Percentiles rank a stretch among this genome's conserved stretches.
phyloP scores from a whole-genome alignment of 169 alveolate genomes.

The Plasmodium adleri region DNA sequence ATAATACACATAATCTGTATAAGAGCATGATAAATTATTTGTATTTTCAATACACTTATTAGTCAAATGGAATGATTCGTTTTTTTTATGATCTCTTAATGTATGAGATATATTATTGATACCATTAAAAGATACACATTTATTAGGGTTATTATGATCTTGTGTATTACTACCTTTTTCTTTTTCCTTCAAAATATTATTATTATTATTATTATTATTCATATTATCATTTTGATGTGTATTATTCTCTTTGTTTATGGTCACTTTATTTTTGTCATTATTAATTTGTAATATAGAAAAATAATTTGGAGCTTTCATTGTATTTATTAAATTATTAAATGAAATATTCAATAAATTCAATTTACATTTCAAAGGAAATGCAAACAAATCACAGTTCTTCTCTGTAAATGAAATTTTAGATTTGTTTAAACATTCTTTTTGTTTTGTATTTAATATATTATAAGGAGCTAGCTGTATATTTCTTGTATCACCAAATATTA shows the following conservation, averaged over 20 bases:
- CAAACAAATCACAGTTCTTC: conserved; percentile 51
- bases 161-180: background rate
- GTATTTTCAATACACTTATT: conserved; percentile 6
- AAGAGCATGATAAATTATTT: conserved; percentile 14
- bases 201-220: background rate
- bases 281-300: background rate
- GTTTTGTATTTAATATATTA: conserved; percentile 42
- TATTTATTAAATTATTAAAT: background rate
- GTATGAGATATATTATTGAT: background rate
- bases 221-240: background rate
- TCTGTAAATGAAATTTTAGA: conserved; percentile 13
- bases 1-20: conserved; percentile 61
- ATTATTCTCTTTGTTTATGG: background rate
- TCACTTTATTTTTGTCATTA: background rate
- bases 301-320: background rate
- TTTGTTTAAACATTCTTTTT: conserved; percentile 16
- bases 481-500: conserved; percentile 66
- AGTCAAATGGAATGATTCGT: background rate
- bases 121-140: background rate
- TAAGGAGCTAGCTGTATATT: conserved; percentile 69
- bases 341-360: conserved; percentile 5
- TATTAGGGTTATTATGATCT: background rate
- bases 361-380: conserved; percentile 63
- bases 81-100: background rate
- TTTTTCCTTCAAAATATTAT: too few species aligned